These are phyloP conservation scores for Alopecurus myosuroides DNA, from an alignment of 176 grass and related monocot genomes.

Conservation along the genomic window DNA sequence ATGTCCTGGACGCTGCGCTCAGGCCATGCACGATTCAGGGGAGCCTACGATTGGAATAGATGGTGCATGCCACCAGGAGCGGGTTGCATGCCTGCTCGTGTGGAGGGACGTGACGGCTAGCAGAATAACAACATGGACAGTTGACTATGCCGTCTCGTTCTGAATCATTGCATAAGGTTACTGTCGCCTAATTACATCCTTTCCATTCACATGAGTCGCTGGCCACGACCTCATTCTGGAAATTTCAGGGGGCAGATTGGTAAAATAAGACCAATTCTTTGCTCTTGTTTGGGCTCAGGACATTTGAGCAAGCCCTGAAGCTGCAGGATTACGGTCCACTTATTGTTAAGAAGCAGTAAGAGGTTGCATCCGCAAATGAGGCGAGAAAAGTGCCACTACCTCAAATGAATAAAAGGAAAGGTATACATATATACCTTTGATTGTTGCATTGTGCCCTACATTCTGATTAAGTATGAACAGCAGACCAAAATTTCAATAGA, in stretches of 20 bases:
- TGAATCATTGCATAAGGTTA: neutral
- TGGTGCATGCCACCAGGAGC: too few relatives aligned
- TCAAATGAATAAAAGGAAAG: neutral
- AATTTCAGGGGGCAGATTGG: neutral
- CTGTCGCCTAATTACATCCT: neutral
- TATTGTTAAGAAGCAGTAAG: neutral
- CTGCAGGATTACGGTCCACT: neutral
- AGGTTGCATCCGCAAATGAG: neutral
- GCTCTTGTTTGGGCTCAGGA: neutral
- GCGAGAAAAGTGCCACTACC: neutral
- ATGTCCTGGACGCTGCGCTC: too few relatives aligned
- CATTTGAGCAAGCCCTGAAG: neutral
- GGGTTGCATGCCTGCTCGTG: too few relatives aligned
- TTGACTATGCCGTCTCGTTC: neutral
- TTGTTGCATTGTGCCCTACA: neutral
- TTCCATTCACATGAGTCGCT: neutral
- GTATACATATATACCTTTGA: neutral
- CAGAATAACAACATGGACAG: neutral
- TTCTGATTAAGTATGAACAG: neutral
- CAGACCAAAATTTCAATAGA: neutral
- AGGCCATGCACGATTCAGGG: too few relatives aligned
- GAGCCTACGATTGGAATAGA: too few relatives aligned
- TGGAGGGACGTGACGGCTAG: neutral
- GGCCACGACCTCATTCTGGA: neutral
- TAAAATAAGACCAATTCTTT: neutral